Evolutionary conservation across 257 asterid species (phyloP).

Genomic region (Primulina tabacum): DNA sequence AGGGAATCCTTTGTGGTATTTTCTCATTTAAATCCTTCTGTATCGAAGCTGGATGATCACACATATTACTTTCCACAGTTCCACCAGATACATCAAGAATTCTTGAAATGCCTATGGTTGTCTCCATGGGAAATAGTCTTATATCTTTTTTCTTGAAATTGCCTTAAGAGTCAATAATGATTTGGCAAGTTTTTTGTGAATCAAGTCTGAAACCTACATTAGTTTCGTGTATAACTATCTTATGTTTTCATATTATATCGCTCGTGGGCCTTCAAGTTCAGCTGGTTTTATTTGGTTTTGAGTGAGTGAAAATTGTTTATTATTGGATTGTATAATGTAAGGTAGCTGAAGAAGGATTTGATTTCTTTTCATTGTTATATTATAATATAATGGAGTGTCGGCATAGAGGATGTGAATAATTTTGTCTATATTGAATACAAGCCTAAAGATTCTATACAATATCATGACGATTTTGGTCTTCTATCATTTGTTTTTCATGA

Average conservation of each 20-base stretch:
- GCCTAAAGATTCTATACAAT: too few relatives aligned
- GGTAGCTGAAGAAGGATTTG: not conserved
- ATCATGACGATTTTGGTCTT: not conserved
- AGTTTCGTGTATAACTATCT: too few relatives aligned
- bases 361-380: not conserved
- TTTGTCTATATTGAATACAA: not conserved
- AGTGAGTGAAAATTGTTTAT: too few relatives aligned
- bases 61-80: not conserved
- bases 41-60: constrained; percentile 5
- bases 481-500: not conserved
- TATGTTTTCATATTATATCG: too few relatives aligned
- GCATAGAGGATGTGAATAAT: not conserved
- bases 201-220: constrained; percentile 12
- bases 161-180: too few relatives aligned
- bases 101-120: too few relatives aligned
- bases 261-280: not conserved
- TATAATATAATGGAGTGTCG: not conserved
- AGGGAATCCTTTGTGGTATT: constrained; percentile 82
- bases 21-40: constrained; percentile 20
- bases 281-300: not conserved
- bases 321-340: not conserved
- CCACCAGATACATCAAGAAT: too few relatives aligned
- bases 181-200: not conserved
- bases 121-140: too few relatives aligned
- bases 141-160: too few relatives aligned